Evolutionary conservation across 768 basidiomycete genomes (phyloP), one percentile per base, ranked within the genome.

Genomic region (Saitozyma podzolica): DNA sequence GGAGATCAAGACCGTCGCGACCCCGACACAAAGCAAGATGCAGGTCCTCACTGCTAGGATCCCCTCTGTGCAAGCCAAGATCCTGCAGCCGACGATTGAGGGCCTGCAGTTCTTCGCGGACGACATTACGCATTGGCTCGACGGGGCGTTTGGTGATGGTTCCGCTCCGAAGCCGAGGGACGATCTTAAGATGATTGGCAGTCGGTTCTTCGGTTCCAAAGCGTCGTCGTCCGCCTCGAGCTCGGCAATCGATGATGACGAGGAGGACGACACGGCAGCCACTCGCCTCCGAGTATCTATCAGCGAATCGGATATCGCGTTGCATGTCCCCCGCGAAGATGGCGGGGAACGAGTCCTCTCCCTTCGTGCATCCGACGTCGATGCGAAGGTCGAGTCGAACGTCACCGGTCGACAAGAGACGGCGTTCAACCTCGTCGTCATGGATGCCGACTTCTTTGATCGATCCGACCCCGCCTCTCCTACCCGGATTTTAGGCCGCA

Each of bases 91-190:
- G 6, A 64, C 82, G 1, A 78, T 93, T 8, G 91, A 97, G 73
- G 85, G 85, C 11, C 76, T 98, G 16, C 92, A 97, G 77, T 88
- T 88, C 71, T 91, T 89, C 83, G 88, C 87, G 8, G 96, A 99
- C 73, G 93, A 97, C 73, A 75, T 87, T 37, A 81, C 87, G n/a
- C 91, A 89, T 70, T 83, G 88, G 55, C 69, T 88, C 4, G 89
- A 89, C 56, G 82, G 80, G 14, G 78, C 82, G 7, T 70, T 73
- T 50, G 69, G 64, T 6, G 73, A 71, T 56, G 73, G 64, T 11
- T 76, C 74, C 9, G 61, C 64, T 16, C 64, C 61, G 73, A 55
- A 80, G 80, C 60, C 86, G 64, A 81, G 81, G 57, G 85, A 87
- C 47, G 74, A 77, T 48, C 61, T 74, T 76, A 87, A 40, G 88